phyloP scores from a whole-genome alignment of 2,329 filamentous ascomycete species.

The Colletotrichum musae region DNA sequence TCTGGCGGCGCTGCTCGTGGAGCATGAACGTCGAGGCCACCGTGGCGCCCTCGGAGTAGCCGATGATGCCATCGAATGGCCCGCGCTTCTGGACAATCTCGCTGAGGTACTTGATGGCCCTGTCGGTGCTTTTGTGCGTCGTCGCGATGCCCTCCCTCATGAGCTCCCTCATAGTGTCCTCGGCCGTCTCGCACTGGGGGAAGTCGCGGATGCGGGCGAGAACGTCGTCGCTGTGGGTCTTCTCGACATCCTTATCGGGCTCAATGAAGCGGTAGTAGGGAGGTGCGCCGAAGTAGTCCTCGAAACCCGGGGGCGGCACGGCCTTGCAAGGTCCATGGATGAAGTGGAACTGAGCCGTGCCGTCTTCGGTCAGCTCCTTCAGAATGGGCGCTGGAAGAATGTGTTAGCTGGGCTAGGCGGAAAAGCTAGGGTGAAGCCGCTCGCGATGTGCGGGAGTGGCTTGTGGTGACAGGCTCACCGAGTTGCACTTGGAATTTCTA shows the following conservation, averaged over 20 bases:
- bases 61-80: constrained; percentile 68
- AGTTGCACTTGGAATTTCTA: constrained; percentile 72
- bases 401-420: constrained; percentile 33
- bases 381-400: constrained; percentile 61
- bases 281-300: constrained; percentile 69
- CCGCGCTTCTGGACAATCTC: constrained; percentile 61
- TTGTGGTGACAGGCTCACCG: constrained; percentile 49
- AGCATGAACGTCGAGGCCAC: constrained; percentile 68
- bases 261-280: constrained; percentile 71
- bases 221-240: constrained; percentile 60
- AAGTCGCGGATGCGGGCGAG: constrained; percentile 68
- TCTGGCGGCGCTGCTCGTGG: constrained; percentile 59
- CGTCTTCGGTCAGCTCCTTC: constrained; percentile 62
- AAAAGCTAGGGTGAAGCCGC: constrained; percentile 16
- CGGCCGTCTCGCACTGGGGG: constrained; percentile 64
- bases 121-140: constrained; percentile 55
- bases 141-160: constrained; percentile 57
- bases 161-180: constrained; percentile 70
- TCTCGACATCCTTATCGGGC: constrained; percentile 60
- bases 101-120: constrained; percentile 59
- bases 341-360: constrained; percentile 65
- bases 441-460: constrained; percentile 11
- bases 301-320: constrained; percentile 66
- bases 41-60: constrained; percentile 73
- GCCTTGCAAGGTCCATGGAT: constrained; percentile 66